phyloP scores from a whole-genome alignment of 2,329 filamentous ascomycete genomes.

The Chrysoporthe puriensis region DNA sequence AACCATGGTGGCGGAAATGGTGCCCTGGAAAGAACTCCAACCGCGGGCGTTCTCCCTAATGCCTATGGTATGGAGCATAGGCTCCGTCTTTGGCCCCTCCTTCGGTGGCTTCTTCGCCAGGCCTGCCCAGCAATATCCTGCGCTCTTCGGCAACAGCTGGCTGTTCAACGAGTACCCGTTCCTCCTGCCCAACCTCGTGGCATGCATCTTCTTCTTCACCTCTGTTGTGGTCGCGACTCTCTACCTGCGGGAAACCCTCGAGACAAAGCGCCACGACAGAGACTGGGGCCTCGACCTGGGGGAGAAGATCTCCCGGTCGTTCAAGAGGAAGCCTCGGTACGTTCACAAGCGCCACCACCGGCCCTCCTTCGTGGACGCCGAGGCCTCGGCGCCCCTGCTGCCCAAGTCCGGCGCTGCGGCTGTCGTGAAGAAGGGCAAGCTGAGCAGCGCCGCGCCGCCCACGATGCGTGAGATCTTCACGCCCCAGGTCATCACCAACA shows the following conservation, averaged over 20 bases:
- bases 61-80: conserved; percentile 87
- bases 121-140: conserved; percentile 74
- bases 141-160: conserved; percentile 65
- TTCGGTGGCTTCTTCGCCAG: conserved; percentile 87
- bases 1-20: conserved; percentile 91
- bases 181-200: conserved; percentile 79
- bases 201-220: conserved; percentile 74
- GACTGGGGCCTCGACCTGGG: conserved; percentile 82
- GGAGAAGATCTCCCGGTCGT: conserved; percentile 57
- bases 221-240: conserved; percentile 75
- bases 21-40: conserved; percentile 83
- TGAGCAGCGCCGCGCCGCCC: conserved; percentile 29
- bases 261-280: conserved; percentile 65
- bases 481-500: conserved; percentile 72
- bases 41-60: conserved; percentile 90
- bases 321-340: conserved; percentile 35
- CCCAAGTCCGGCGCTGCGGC: conserved; percentile 38
- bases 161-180: conserved; percentile 83
- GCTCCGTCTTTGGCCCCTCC: conserved; percentile 83
- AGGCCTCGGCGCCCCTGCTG: conserved; percentile 60
- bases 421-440: conserved; percentile 28
- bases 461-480: conserved; percentile 69
- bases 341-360: conserved; percentile 40
- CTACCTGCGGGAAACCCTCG: conserved; percentile 86
- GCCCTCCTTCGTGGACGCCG: conserved; percentile 57